phyloP scores from a whole-genome alignment of 352 stramenopile species.

The Peronospora farinosa region DNA sequence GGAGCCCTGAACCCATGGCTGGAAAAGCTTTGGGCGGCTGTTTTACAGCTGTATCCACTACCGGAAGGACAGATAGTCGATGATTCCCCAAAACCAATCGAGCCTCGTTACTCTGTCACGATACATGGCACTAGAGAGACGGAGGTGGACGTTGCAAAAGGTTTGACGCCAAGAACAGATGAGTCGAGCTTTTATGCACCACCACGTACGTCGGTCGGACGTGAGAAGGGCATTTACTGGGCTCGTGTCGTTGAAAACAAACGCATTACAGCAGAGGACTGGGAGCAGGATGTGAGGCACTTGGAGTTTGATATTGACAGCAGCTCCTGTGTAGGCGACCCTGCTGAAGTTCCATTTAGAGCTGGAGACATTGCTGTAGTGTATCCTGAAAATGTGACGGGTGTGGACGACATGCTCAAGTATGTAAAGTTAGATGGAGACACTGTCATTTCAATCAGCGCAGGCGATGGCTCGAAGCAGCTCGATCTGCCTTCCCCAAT shows the following conservation, averaged over 20 bases:
- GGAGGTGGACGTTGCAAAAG: slow-evolving; percentile 12
- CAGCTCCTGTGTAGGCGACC: neutral
- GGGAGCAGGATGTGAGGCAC: slow-evolving; percentile 79
- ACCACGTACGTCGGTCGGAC: slow-evolving; percentile 37
- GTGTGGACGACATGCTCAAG: slow-evolving; percentile 61
- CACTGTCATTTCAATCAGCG: slow-evolving; percentile 41
- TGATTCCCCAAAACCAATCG: slow-evolving; percentile 49
- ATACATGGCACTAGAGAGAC: slow-evolving; percentile 20
- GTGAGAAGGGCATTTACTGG: slow-evolving; percentile 39
- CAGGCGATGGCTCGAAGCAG: slow-evolving; percentile 42
- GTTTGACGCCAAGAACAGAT: slow-evolving; percentile 24
- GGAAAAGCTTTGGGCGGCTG: slow-evolving; percentile 56
- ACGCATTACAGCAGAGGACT: slow-evolving; percentile 58
- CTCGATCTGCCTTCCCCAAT: slow-evolving; percentile 46
- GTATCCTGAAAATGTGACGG: slow-evolving; percentile 70
- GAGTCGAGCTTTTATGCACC: slow-evolving; percentile 56
- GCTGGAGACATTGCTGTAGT: slow-evolving; percentile 69
- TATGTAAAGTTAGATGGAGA: slow-evolving; percentile 40
- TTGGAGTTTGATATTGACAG: slow-evolving; percentile 55
- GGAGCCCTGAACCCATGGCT: slow-evolving; percentile 78
- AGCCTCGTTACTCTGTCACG: slow-evolving; percentile 42
- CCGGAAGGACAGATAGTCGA: slow-evolving; percentile 53
- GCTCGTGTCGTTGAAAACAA: slow-evolving; percentile 57
- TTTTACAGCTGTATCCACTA: slow-evolving; percentile 47
- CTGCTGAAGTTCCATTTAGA: slow-evolving; percentile 28